These are phyloP conservation scores for Camellia granthamiana DNA, from an alignment of 148 eudicot species.

Conservation along the genomic window DNA sequence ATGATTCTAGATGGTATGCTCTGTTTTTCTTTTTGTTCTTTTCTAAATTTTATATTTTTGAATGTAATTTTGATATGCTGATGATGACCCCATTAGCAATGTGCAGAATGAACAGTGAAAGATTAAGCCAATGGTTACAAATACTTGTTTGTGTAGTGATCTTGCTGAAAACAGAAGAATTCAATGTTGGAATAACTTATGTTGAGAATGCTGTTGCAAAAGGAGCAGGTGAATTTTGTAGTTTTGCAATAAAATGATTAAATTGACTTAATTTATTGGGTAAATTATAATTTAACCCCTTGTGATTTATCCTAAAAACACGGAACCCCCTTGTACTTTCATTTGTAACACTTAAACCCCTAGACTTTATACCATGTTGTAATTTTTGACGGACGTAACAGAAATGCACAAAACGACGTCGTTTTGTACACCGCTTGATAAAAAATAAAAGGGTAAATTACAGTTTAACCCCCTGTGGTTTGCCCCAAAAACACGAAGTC, in stretches of 20 bases:
- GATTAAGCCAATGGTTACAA: slow-evolving; percentile 31
- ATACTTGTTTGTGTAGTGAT: slow-evolving; percentile 29
- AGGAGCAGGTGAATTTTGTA: slow-evolving; percentile 61
- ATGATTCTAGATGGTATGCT: not conserved
- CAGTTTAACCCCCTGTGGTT: too few species aligned
- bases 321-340: too few species aligned
- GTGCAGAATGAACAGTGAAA: slow-evolving; percentile 12
- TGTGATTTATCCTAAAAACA: too few species aligned
- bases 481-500: too few species aligned
- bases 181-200: slow-evolving; percentile 55
- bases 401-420: too few species aligned
- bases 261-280: not conserved
- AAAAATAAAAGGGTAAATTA: too few species aligned
- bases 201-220: slow-evolving; percentile 67
- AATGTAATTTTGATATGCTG: not conserved
- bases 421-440: too few species aligned
- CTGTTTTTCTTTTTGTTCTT: not conserved
- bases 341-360: too few species aligned
- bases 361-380: too few species aligned
- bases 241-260: not conserved
- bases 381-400: too few species aligned
- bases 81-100: not conserved
- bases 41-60: not conserved
- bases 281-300: too few species aligned
- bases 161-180: slow-evolving; percentile 40